These are phyloP conservation scores for Gleditsia sinensis DNA, from an alignment of 306 rosid species.

Conservation along the genomic window DNA sequence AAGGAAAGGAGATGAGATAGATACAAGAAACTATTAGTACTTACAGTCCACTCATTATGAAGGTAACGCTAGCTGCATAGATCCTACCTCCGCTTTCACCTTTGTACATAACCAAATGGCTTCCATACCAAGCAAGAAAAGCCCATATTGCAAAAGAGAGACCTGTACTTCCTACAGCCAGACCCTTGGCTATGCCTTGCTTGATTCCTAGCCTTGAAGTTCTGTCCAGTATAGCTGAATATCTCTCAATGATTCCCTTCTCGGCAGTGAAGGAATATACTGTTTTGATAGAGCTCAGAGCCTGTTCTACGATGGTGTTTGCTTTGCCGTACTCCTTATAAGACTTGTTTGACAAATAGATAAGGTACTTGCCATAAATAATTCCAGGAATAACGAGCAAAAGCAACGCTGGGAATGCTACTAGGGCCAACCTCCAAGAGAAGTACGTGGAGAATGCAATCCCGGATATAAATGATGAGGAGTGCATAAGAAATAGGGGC, in stretches of 20 bases:
- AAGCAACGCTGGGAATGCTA: slow-evolving; percentile 78
- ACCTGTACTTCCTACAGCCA: slow-evolving; percentile 89
- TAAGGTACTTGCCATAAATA: slow-evolving; percentile 78
- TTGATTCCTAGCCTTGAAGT: slow-evolving; percentile 77
- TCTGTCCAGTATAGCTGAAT: slow-evolving; percentile 61
- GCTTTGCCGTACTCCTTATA: slow-evolving; percentile 68
- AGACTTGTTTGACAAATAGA: slow-evolving; percentile 60
- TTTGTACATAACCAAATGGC: slow-evolving; percentile 85
- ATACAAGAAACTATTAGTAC: slow-evolving; percentile 33
- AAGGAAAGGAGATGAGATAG: not conserved
- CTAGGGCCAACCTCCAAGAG: slow-evolving; percentile 80
- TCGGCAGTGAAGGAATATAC: slow-evolving; percentile 91
- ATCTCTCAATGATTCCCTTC: slow-evolving; percentile 60
- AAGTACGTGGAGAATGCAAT: slow-evolving; percentile 70
- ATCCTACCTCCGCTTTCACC: slow-evolving; percentile 91
- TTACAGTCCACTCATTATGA: slow-evolving; percentile 89
- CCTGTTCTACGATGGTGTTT: slow-evolving; percentile 74
- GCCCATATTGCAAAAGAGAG: slow-evolving; percentile 87
- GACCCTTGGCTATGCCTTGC: slow-evolving; percentile 90
- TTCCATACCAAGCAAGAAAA: slow-evolving; percentile 97
- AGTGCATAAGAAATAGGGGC: slow-evolving; percentile 83
- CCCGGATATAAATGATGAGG: slow-evolving; percentile 84
- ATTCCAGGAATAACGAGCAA: slow-evolving; percentile 88
- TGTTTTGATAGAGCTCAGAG: slow-evolving; percentile 76
- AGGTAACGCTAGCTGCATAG: slow-evolving; percentile 85